Conservation (phyloP, 768 basidiomycete genomes). For the Lactarius quietus region DNA sequence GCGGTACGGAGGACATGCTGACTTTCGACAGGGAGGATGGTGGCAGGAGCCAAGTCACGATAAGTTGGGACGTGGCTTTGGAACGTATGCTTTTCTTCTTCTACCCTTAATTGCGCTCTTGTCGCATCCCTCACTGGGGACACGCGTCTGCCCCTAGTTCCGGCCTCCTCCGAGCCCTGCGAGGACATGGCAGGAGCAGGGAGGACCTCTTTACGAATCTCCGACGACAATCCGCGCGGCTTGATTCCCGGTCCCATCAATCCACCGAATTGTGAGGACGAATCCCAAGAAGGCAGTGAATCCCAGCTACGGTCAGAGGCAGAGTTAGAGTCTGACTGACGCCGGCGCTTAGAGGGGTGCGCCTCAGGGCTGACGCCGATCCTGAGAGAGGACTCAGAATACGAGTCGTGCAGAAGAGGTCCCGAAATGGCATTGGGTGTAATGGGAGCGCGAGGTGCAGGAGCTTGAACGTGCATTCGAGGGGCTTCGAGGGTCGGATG, state of each 20-base stretch:
- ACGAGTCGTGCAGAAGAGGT: conserved; percentile 14
- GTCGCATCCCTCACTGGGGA: conserved; percentile 9
- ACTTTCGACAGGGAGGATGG: not conserved
- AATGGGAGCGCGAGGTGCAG: conserved; percentile 13
- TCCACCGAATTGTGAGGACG: conserved; percentile 9
- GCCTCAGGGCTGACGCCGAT: conserved; percentile 9
- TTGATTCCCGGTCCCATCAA: conserved; percentile 21
- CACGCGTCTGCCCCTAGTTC: not conserved
- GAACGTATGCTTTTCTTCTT: conserved; percentile 4
- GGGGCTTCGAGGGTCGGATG: conserved; percentile 5
- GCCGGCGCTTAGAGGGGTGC: conserved; percentile 14
- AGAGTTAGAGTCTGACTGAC: conserved; percentile 14
- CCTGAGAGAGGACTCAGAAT: conserved; percentile 22
- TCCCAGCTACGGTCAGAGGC: conserved; percentile 19
- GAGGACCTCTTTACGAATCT: conserved; percentile 14
- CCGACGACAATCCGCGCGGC: conserved; percentile 17
- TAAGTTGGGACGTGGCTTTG: not conserved
- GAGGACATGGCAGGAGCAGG: not conserved
- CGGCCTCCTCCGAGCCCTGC: conserved; percentile 7
- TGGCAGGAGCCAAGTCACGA: conserved; percentile 5
- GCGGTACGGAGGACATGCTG: not conserved
- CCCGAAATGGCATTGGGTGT: conserved; percentile 13
- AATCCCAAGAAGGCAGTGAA: conserved; percentile 7
- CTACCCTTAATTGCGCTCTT: conserved; percentile 6
- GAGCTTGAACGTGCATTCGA: conserved; percentile 11